These are phyloP conservation scores for Clonostachys rhizophaga DNA, from an alignment of 2,329 filamentous ascomycete species.

Conservation along the genomic window DNA sequence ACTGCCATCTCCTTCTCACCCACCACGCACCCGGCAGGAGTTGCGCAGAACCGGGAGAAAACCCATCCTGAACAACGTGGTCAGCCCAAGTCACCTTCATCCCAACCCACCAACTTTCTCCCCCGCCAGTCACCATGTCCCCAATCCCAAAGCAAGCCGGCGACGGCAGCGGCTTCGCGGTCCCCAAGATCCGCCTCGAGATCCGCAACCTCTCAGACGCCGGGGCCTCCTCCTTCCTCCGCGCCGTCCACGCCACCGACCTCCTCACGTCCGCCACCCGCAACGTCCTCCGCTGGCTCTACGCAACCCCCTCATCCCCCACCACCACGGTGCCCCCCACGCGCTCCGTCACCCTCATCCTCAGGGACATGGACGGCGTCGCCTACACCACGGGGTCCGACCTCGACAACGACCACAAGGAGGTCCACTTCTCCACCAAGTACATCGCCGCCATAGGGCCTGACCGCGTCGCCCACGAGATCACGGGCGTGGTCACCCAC, in stretches of 20 bases:
- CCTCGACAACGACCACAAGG: conserved; percentile 82
- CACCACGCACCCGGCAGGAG: too few species aligned
- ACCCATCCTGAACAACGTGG: too few species aligned
- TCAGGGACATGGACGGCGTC: conserved; percentile 76
- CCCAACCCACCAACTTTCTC: background rate
- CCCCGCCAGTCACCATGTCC: background rate
- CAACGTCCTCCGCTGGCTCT: conserved; percentile 69
- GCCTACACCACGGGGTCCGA: conserved; percentile 83
- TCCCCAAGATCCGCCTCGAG: conserved; percentile 55
- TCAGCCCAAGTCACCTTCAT: background rate
- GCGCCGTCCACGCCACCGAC: conserved; percentile 54
- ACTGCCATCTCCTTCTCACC: too few species aligned
- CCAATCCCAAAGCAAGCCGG: background rate
- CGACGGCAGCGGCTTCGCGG: conserved; percentile 20
- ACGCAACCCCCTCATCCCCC: conserved; percentile 40
- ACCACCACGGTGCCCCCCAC: conserved; percentile 53
- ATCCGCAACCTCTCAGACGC: conserved; percentile 53
- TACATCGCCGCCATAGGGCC: conserved; percentile 58
- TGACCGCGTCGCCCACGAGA: conserved; percentile 50
- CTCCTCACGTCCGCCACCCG: conserved; percentile 60
- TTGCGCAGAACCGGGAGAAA: too few species aligned
- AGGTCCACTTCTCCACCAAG: conserved; percentile 79
- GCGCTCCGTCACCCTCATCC: conserved; percentile 78
- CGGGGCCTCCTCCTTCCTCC: conserved; percentile 64
- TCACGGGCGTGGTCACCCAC: conserved; percentile 80